A percentile compares a stretch with the other conserved stretches of the same genome.
phyloP scores from a whole-genome alignment of 345 rosid genomes.

The Lumnitzera littorea region DNA sequence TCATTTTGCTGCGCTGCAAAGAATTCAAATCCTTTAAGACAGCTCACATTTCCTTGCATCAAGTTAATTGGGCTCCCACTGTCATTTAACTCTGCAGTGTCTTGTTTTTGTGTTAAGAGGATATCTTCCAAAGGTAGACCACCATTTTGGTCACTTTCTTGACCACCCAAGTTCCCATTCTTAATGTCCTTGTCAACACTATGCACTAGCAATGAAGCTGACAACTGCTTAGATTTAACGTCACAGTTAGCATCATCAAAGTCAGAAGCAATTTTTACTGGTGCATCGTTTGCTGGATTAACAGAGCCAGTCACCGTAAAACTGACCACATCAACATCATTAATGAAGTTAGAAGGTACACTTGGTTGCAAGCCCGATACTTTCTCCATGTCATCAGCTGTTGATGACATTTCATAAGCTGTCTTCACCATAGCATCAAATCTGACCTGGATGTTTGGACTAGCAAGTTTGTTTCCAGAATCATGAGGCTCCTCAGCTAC shows the following conservation, averaged over 20 bases:
- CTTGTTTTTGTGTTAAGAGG: constrained; percentile 22
- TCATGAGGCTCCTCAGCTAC: too few species aligned
- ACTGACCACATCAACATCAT: constrained; percentile 10
- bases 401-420: too few species aligned
- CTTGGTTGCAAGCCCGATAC: constrained; percentile 9
- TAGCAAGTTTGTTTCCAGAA: too few species aligned
- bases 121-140: constrained; percentile 14
- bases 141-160: constrained; percentile 6
- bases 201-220: constrained; percentile 6
- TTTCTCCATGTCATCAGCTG: background rate
- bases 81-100: constrained; percentile 18
- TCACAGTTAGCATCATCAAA: constrained; percentile 13
- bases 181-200: constrained; percentile 11
- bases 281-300: constrained; percentile 12
- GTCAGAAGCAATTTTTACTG: constrained; percentile 23
- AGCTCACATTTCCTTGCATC: constrained; percentile 17
- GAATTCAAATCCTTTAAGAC: constrained; percentile 25
- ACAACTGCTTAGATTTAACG: constrained; percentile 25
- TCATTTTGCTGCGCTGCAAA: constrained; percentile 31
- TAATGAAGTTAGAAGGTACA: constrained; percentile 7
- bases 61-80: constrained; percentile 13
- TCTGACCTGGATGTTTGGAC: too few species aligned
- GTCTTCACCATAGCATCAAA: too few species aligned
- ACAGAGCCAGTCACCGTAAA: constrained; percentile 9
- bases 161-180: constrained; percentile 9